Conservation (phyloP, 1,284 basidiomycete species). For the Leccinum huronense region DNA sequence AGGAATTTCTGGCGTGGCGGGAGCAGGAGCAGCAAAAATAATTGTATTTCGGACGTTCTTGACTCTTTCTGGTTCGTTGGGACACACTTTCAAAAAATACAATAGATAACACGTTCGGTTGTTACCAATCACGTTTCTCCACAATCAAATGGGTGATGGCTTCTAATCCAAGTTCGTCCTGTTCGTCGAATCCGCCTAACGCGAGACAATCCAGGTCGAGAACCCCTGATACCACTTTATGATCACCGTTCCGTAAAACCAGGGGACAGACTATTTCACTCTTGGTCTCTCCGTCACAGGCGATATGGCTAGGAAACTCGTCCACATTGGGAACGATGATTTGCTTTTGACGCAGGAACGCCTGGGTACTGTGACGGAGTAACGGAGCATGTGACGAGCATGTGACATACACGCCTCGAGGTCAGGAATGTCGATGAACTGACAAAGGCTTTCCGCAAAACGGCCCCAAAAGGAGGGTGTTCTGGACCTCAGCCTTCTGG, state of each 20-base stretch:
- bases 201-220: conserved; percentile 83
- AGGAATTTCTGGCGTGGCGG: conserved; percentile 70
- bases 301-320: conserved; percentile 84
- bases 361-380: conserved; percentile 43
- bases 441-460: conserved; percentile 87
- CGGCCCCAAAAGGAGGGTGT: conserved; percentile 68
- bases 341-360: conserved; percentile 56
- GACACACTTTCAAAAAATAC: conserved; percentile 7
- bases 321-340: conserved; percentile 74
- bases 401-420: conserved; percentile 70
- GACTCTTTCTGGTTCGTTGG: background rate
- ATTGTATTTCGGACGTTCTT: background rate
- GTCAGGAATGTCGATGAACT: conserved; percentile 65
- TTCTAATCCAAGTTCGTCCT: conserved; percentile 73
- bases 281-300: conserved; percentile 83
- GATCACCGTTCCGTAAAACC: conserved; percentile 40
- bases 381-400: no score
- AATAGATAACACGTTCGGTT: conserved; percentile 10
- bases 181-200: conserved; percentile 67
- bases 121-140: conserved; percentile 56
- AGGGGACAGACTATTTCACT: conserved; percentile 86
- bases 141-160: conserved; percentile 65
- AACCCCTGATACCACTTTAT: conserved; percentile 61
- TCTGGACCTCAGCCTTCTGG: conserved; percentile 10
- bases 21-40: conserved; percentile 39